These are phyloP conservation scores for Gossypium schwendimanii DNA, from an alignment of 441 rosid genomes.

Conservation along the genomic window DNA sequence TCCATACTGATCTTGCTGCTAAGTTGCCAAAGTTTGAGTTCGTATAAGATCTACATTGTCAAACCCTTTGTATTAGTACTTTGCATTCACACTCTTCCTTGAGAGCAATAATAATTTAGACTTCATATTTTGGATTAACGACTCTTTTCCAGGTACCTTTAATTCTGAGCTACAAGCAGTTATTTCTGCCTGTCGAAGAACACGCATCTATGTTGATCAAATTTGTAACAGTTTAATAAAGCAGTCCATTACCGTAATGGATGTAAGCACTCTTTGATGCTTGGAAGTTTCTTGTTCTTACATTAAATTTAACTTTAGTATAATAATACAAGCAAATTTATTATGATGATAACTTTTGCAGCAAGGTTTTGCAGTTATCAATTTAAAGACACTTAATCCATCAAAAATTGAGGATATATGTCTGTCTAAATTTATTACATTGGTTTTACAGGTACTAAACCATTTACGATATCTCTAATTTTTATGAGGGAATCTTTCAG, in stretches of 20 bases:
- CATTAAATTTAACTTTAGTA: background rate
- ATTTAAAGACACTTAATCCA: slow-evolving; percentile 57
- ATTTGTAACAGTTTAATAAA: slow-evolving; percentile 44
- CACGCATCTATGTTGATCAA: slow-evolving; percentile 59
- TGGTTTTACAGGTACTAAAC: slow-evolving; percentile 58
- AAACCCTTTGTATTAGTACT: slow-evolving; percentile 5
- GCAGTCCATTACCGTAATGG: slow-evolving; percentile 46
- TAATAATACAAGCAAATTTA: background rate
- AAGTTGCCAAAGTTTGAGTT: slow-evolving; percentile 3
- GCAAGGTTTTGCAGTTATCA: slow-evolving; percentile 73
- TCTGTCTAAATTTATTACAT: slow-evolving; percentile 58
- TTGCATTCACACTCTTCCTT: background rate
- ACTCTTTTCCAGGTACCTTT: slow-evolving; percentile 43
- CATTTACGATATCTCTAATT: slow-evolving; percentile 1
- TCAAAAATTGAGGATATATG: slow-evolving; percentile 48
- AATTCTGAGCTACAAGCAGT: slow-evolving; percentile 61
- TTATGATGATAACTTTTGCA: slow-evolving; percentile 20
- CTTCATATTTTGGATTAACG: slow-evolving; percentile 14
- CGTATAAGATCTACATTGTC: background rate
- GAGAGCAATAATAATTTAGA: background rate
- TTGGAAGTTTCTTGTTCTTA: slow-evolving; percentile 1
- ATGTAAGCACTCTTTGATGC: slow-evolving; percentile 38
- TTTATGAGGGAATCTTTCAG: background rate
- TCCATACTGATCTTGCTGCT: slow-evolving; percentile 2
- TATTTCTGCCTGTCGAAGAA: slow-evolving; percentile 61